Conservation (phyloP, 768 basidiomycete species). For the Suillus hirtellus region DNA sequence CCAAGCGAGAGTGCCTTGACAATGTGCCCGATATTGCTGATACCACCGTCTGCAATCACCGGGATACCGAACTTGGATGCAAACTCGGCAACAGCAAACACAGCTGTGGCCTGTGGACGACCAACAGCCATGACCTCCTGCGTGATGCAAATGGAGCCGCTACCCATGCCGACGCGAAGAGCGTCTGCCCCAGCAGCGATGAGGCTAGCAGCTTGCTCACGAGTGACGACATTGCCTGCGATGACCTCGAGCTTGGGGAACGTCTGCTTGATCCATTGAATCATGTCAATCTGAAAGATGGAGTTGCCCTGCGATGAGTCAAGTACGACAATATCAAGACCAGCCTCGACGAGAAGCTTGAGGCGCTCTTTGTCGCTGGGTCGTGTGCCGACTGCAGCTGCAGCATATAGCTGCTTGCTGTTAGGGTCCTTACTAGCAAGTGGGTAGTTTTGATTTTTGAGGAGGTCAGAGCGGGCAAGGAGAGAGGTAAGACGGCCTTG, state of each 20-base stretch:
- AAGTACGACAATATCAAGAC: slow-evolving; percentile 91
- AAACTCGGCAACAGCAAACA: slow-evolving; percentile 95
- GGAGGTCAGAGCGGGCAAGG: slow-evolving; percentile 92
- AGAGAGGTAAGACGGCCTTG: slow-evolving; percentile 73
- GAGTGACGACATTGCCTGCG: slow-evolving; percentile 96
- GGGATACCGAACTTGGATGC: slow-evolving; percentile 92
- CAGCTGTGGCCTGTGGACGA: slow-evolving; percentile 96
- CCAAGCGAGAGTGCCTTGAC: slow-evolving; percentile 95
- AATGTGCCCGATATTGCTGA: slow-evolving; percentile 94
- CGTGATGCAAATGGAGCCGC: slow-evolving; percentile 98
- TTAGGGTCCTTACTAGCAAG: slow-evolving; percentile 88
- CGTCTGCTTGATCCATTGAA: slow-evolving; percentile 86
- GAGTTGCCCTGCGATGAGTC: slow-evolving; percentile 99
- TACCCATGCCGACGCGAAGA: slow-evolving; percentile 97
- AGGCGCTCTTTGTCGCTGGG: slow-evolving; percentile 86
- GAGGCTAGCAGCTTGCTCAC: slow-evolving; percentile 93
- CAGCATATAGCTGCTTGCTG: slow-evolving; percentile 94
- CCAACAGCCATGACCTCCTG: slow-evolving; percentile 99
- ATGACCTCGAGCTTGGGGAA: slow-evolving; percentile 90
- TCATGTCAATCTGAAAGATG: slow-evolving; percentile 90
- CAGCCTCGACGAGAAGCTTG: slow-evolving; percentile 84
- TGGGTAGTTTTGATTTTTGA: slow-evolving; percentile 97
- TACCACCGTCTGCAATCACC: slow-evolving; percentile 95
- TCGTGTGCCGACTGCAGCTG: slow-evolving; percentile 93
- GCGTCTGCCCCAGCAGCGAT: slow-evolving; percentile 95